Evolutionary conservation across 768 basidiomycete species (phyloP).

Genomic region (Saitozyma sp.): DNA sequence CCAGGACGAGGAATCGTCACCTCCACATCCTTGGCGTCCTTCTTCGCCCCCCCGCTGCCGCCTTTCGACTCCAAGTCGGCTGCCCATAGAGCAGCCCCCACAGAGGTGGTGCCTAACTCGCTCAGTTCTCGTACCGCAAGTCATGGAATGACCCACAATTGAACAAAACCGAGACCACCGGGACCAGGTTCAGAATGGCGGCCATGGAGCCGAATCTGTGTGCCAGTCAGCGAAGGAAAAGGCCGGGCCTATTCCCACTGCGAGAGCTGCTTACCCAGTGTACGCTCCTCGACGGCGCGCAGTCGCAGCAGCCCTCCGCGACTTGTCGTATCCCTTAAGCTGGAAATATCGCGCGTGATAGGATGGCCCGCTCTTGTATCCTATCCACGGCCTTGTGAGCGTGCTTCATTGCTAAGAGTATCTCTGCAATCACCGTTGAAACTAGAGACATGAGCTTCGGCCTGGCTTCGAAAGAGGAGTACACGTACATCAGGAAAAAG

Average conservation of each 20-base stretch:
- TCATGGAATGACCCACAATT: slow-evolving; percentile 44
- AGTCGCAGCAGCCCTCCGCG: slow-evolving; percentile 58
- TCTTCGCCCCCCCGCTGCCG: not conserved
- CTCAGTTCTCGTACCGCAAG: not conserved
- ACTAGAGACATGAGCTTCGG: slow-evolving; percentile 6
- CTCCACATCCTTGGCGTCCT: too few relatives aligned
- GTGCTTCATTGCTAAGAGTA: not conserved
- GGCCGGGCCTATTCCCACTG: not conserved
- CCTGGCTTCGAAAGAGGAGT: slow-evolving; percentile 8
- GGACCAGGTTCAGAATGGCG: slow-evolving; percentile 64
- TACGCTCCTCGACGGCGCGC: slow-evolving; percentile 62
- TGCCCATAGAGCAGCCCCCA: slow-evolving; percentile 74
- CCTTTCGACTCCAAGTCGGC: slow-evolving; percentile 59
- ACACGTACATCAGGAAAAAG: slow-evolving; percentile 59
- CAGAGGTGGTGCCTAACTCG: slow-evolving; percentile 59
- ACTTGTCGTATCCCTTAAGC: slow-evolving; percentile 61
- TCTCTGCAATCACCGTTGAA: slow-evolving; percentile 33
- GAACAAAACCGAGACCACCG: slow-evolving; percentile 63
- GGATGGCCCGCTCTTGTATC: slow-evolving; percentile 57
- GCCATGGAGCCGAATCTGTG: slow-evolving; percentile 64
- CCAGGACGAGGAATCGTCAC: too few relatives aligned
- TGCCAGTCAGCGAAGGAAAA: not conserved
- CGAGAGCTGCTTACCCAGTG: slow-evolving; percentile 59
- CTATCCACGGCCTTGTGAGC: slow-evolving; percentile 8
- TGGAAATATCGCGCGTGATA: slow-evolving; percentile 71